Percentiles rank a stretch among this genome's conserved stretches.
Conservation (phyloP, 2,329 filamentous ascomycete genomes). For the Dothideomycetes sp. region DNA sequence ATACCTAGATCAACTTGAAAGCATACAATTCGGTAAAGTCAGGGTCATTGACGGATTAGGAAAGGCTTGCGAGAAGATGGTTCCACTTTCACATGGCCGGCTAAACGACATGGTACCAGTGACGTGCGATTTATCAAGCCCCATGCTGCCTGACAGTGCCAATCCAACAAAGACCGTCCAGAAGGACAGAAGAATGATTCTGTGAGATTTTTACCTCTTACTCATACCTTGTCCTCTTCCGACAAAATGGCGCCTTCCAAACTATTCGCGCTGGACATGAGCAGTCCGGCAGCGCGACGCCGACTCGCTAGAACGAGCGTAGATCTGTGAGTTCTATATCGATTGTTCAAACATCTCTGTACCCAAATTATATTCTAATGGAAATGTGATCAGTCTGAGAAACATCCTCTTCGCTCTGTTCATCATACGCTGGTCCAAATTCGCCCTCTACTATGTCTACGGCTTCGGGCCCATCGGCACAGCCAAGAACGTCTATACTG, state of each 20-base stretch:
- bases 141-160: too few species aligned
- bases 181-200: too few species aligned
- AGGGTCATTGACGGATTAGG: too few species aligned
- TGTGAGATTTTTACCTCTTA: too few species aligned
- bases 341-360: not conserved
- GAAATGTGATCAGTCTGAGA: conserved; percentile 47
- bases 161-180: too few species aligned
- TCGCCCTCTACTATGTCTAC: conserved; percentile 70
- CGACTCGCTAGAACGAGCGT: conserved; percentile 5
- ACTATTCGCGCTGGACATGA: not conserved
- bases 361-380: not conserved
- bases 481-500: conserved; percentile 60
- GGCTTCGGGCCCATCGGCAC: conserved; percentile 81
- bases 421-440: conserved; percentile 70
- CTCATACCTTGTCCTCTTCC: not conserved
- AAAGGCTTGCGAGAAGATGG: too few species aligned
- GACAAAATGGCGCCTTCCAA: not conserved
- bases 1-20: too few species aligned
- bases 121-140: too few species aligned
- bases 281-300: conserved; percentile 5
- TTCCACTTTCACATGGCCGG: too few species aligned
- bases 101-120: too few species aligned
- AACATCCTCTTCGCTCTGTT: conserved; percentile 88
- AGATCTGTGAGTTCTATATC: conserved; percentile 3
- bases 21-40: too few species aligned